phyloP scores from a whole-genome alignment of 306 rosid species.

The Vigna angularis region DNA sequence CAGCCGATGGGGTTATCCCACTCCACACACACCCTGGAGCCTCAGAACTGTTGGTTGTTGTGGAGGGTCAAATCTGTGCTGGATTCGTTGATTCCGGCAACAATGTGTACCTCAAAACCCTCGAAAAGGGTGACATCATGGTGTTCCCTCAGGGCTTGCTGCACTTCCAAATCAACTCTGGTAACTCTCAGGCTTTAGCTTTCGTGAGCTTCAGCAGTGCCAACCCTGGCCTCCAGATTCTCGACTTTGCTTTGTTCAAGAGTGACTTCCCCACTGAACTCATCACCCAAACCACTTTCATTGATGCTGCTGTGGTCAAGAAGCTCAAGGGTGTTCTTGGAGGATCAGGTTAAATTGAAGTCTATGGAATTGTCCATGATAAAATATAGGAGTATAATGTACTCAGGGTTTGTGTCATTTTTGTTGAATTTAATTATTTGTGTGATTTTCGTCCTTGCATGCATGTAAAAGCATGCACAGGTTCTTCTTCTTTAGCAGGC shows the following conservation, averaged over 20 bases:
- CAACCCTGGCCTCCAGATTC: conserved; percentile 75
- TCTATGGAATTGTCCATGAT: too few species aligned
- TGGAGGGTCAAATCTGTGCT: conserved; percentile 62
- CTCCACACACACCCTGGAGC: conserved; percentile 87
- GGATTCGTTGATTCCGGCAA: conserved; percentile 72
- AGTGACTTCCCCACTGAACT: conserved; percentile 70
- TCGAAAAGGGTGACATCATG: conserved; percentile 75
- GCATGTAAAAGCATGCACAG: conserved; percentile 9
- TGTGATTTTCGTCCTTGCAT: conserved; percentile 38
- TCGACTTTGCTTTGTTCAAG: conserved; percentile 71
- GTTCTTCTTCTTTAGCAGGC: background rate
- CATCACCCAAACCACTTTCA: conserved; percentile 60
- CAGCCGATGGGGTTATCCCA: conserved; percentile 66
- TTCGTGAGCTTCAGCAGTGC: conserved; percentile 69
- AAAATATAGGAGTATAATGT: background rate
- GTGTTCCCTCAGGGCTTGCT: conserved; percentile 83
- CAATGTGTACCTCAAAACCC: conserved; percentile 61
- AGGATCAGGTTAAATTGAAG: conserved; percentile 53
- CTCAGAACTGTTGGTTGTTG: conserved; percentile 56
- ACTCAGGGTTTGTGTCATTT: background rate
- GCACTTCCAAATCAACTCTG: conserved; percentile 75
- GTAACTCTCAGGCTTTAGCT: conserved; percentile 38
- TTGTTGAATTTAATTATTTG: conserved; percentile 11
- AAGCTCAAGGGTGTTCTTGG: conserved; percentile 93
- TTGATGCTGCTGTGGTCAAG: conserved; percentile 63